These are phyloP conservation scores for Globisporangium megalacanthum DNA, from an alignment of 352 stramenopile genomes.

Conservation along the genomic window DNA sequence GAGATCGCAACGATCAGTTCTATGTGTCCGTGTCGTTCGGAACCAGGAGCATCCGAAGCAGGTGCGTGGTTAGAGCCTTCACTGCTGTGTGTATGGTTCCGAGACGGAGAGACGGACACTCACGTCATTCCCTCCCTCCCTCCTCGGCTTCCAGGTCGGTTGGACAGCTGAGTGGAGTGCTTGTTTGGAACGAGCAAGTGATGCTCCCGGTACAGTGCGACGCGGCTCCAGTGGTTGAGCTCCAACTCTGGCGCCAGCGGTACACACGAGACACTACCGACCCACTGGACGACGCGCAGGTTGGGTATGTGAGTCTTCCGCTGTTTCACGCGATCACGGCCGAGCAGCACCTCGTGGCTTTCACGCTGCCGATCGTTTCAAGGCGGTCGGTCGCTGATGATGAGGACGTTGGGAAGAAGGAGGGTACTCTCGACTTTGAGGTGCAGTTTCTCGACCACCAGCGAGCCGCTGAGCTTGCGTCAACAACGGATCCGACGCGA, in stretches of 20 bases:
- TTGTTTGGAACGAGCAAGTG: constrained; percentile 36
- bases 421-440: constrained; percentile 24
- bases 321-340: constrained; percentile 19
- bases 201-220: constrained; percentile 12
- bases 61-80: background rate
- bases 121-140: background rate
- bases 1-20: background rate
- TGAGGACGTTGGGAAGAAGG: background rate
- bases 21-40: constrained; percentile 2
- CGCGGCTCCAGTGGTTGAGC: constrained; percentile 15
- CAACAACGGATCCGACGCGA: background rate
- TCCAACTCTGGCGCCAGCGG: constrained; percentile 12
- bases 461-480: background rate
- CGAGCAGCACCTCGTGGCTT: constrained; percentile 22
- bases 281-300: constrained; percentile 4
- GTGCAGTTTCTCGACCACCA: constrained; percentile 24
- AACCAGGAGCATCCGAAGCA: background rate
- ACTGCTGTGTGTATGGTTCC: background rate
- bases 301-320: constrained; percentile 23
- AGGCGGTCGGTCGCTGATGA: background rate
- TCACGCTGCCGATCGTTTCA: constrained; percentile 23
- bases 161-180: background rate
- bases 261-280: background rate
- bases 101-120: background rate
- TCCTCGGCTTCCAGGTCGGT: background rate